Percentiles rank a stretch among this genome's conserved stretches.
Evolutionary conservation across 2,329 filamentous ascomycete species (phyloP).

Genomic region (Esteya vermicola): DNA sequence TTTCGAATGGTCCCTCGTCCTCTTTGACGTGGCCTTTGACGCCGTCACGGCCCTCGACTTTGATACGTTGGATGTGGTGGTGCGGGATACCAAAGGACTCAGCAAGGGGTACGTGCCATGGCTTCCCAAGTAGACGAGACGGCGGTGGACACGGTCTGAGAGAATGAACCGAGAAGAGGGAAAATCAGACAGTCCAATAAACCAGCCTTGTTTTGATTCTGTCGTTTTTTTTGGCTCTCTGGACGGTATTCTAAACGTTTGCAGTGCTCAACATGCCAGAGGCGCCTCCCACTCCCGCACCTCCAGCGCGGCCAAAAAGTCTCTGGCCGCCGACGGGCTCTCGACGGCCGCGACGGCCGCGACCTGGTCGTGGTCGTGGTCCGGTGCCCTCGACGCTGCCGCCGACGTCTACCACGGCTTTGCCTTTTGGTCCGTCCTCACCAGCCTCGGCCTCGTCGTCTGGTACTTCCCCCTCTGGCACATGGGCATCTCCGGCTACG

Average conservation of each 20-base stretch:
- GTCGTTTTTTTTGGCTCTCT: too few relatives aligned
- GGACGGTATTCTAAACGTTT: slow-evolving; percentile 23
- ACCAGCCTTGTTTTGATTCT: too few relatives aligned
- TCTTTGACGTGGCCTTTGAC: slow-evolving; percentile 94
- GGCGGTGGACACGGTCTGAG: too few relatives aligned
- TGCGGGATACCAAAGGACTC: slow-evolving; percentile 77
- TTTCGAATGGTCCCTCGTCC: slow-evolving; percentile 90
- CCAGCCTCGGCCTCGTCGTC: slow-evolving; percentile 72
- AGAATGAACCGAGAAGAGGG: too few relatives aligned
- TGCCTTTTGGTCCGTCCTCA: slow-evolving; percentile 90
- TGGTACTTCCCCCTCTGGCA: slow-evolving; percentile 99
- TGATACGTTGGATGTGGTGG: slow-evolving; percentile 68
- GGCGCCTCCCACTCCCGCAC: too few relatives aligned
- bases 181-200: too few relatives aligned
- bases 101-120: slow-evolving; percentile 97
- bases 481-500: slow-evolving; percentile 97
- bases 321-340: too few relatives aligned
- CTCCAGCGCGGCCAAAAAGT: too few relatives aligned
- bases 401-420: slow-evolving; percentile 92
- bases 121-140: too few relatives aligned
- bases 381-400: slow-evolving; percentile 61
- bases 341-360: slow-evolving; percentile 55
- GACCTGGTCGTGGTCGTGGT: slow-evolving; percentile 59
- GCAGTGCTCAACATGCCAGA: slow-evolving; percentile 32
- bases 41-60: slow-evolving; percentile 91